Percentiles rank a stretch among this genome's conserved stretches.
These are phyloP conservation scores for Clarireedia homoeocarpa DNA, from an alignment of 2,329 filamentous ascomycete genomes.

Conservation along the genomic window DNA sequence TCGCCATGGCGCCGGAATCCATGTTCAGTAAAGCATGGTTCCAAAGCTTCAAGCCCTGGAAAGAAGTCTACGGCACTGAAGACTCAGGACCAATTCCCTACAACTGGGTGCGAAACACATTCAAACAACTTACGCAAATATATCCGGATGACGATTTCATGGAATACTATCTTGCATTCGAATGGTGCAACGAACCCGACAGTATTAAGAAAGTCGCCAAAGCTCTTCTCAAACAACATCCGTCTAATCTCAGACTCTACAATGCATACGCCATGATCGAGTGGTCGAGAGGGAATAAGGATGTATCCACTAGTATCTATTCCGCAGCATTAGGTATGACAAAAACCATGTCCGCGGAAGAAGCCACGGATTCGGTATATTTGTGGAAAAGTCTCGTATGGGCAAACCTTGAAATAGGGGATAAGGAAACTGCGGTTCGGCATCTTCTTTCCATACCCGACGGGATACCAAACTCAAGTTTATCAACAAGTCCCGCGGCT, in stretches of 20 bases:
- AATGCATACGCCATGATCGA: slow-evolving; percentile 74
- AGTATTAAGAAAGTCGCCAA: slow-evolving; percentile 65
- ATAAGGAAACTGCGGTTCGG: slow-evolving; percentile 29
- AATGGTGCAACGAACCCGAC: slow-evolving; percentile 45
- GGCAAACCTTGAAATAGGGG: slow-evolving; percentile 18
- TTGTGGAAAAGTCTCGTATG: slow-evolving; percentile 28
- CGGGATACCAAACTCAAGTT: slow-evolving; percentile 25
- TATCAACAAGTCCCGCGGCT: slow-evolving; percentile 18
- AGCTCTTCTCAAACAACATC: slow-evolving; percentile 58
- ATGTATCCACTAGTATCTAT: slow-evolving; percentile 57
- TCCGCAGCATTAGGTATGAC: slow-evolving; percentile 56
- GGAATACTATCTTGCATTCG: slow-evolving; percentile 63
- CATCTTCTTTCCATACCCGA: slow-evolving; percentile 35
- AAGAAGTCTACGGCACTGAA: slow-evolving; percentile 13
- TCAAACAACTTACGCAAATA: slow-evolving; percentile 49
- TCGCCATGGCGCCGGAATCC: slow-evolving; percentile 38
- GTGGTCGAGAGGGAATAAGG: slow-evolving; percentile 45
- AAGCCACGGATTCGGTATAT: slow-evolving; percentile 26
- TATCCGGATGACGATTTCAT: slow-evolving; percentile 47
- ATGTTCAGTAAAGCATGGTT: slow-evolving; percentile 37
- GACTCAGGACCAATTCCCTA: slow-evolving; percentile 21
- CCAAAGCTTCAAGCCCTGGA: slow-evolving; percentile 13
- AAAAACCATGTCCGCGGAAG: slow-evolving; percentile 30
- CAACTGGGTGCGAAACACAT: slow-evolving; percentile 41
- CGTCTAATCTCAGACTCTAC: slow-evolving; percentile 61